phyloP scores from a whole-genome alignment of 176 grass and related monocot genomes.

The Secale cereale region DNA sequence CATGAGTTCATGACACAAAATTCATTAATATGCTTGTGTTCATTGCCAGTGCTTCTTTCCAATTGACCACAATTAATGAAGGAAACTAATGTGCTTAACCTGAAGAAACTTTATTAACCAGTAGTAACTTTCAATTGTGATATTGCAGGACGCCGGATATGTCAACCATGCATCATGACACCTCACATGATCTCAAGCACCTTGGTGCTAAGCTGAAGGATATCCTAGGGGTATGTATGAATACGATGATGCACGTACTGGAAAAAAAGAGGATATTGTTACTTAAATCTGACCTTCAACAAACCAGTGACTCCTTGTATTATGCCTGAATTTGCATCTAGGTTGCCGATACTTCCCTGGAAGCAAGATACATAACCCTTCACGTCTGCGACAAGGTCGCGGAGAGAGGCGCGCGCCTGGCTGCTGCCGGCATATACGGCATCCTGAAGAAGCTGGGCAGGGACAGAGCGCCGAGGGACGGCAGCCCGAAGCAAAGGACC shows the following conservation, averaged over 20 bases:
- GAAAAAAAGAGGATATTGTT: neutral
- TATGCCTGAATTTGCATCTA: constrained; percentile 24
- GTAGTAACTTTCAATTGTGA: neutral
- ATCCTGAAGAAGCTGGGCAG: constrained; percentile 83
- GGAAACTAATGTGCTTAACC: neutral
- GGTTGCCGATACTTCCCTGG: constrained; percentile 51
- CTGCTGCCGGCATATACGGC: constrained; percentile 74
- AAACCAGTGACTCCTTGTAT: neutral
- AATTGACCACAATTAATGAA: neutral
- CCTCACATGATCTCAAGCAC: constrained; percentile 73
- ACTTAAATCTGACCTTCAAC: neutral
- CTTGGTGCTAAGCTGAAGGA: constrained; percentile 84
- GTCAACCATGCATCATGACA: constrained; percentile 95
- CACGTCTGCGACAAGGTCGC: constrained; percentile 66
- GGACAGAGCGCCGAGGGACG: constrained; percentile 27
- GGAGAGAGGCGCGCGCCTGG: constrained; percentile 63
- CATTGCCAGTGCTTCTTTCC: neutral
- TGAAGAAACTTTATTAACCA: neutral
- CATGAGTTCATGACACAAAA: neutral
- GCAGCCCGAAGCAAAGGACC: constrained; percentile 33
- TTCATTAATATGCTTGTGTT: neutral
- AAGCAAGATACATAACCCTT: constrained; percentile 77
- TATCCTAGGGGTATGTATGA: constrained; percentile 67
- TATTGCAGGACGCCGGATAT: constrained; percentile 76
- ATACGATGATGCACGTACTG: neutral